Percentiles rank a stretch among this genome's conserved stretches.
These are phyloP conservation scores for Marvania coccoides DNA, from an alignment of 139 green algal genomes.

Conservation along the genomic window DNA sequence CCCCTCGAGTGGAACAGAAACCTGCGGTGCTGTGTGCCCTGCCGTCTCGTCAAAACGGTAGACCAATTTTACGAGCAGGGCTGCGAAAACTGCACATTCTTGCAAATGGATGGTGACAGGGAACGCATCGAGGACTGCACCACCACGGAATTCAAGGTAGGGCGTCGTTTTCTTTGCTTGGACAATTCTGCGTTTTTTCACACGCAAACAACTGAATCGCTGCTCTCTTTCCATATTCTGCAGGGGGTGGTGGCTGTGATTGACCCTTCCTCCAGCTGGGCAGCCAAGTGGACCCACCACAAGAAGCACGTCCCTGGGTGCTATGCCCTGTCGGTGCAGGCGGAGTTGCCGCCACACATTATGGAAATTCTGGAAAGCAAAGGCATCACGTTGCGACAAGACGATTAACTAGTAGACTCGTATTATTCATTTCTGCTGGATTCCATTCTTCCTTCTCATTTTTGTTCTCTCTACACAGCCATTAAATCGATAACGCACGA, in stretches of 20 bases:
- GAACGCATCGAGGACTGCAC: conserved; percentile 55
- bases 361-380: conserved; percentile 6
- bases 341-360: conserved; percentile 12
- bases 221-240: background rate
- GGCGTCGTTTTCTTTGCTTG: background rate
- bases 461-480: background rate
- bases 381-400: background rate
- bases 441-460: background rate
- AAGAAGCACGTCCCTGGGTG: conserved; percentile 36
- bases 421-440: no score
- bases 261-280: conserved; percentile 58
- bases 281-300: conserved; percentile 59
- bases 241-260: conserved; percentile 57
- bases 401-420: background rate
- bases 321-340: conserved; percentile 36
- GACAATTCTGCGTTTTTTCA: background rate
- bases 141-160: conserved; percentile 66
- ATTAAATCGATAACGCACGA: background rate
- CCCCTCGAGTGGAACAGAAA: conserved; percentile 31
- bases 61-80: conserved; percentile 46
- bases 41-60: conserved; percentile 35
- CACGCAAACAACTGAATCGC: background rate
- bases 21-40: conserved; percentile 35
- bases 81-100: conserved; percentile 70
- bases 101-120: conserved; percentile 47